phyloP scores from a whole-genome alignment of 768 basidiomycete genomes.

The Hirschioporus abietinus region DNA sequence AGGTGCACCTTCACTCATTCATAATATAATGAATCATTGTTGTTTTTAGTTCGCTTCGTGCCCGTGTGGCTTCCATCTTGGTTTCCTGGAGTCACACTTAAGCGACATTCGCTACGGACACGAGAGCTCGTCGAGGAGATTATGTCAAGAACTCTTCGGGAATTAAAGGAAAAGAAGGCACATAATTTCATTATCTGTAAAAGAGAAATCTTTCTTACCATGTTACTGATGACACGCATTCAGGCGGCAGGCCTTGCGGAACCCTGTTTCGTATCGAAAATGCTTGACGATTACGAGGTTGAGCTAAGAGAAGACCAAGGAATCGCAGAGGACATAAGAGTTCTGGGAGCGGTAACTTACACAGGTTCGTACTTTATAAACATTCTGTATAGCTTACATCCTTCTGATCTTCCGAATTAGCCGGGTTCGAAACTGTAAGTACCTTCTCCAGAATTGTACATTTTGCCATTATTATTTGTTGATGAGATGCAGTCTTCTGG shows the following conservation, averaged over 20 bases:
- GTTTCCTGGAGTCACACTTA: background rate
- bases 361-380: background rate
- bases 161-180: background rate
- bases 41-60: background rate
- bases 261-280: background rate
- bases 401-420: background rate
- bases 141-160: background rate
- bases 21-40: background rate
- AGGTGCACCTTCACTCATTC: no score
- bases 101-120: background rate
- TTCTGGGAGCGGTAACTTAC: background rate
- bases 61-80: background rate
- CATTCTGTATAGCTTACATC: no score
- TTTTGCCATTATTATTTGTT: background rate
- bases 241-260: background rate
- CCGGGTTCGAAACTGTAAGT: slow-evolving; percentile 10
- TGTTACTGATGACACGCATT: background rate
- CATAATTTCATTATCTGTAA: background rate
- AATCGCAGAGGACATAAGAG: background rate
- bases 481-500: background rate
- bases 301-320: background rate
- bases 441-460: background rate
- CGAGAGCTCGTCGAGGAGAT: background rate
- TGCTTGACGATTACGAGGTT: background rate
- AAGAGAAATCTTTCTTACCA: no score